Evolutionary conservation across 1,139 yeast species (phyloP).

Genomic region (Saccharomyces pastorianus): DNA sequence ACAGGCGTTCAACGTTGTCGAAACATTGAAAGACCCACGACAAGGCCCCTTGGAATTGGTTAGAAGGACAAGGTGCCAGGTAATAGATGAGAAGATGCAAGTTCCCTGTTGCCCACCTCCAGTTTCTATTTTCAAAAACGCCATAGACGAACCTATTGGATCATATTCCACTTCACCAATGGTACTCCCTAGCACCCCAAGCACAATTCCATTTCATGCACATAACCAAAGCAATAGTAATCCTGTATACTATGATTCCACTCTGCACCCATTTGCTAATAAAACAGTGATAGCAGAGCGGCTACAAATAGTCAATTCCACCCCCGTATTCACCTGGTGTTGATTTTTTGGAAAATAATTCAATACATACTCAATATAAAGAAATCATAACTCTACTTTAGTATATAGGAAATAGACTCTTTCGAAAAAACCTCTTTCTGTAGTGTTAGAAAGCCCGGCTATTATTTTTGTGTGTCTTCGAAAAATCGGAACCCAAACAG

Average conservation of each 20-base stretch:
- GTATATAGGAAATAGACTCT: not conserved
- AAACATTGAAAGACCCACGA: conserved; percentile 46
- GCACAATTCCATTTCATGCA: not conserved
- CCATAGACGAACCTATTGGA: conserved; percentile 30
- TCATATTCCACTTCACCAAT: conserved; percentile 4
- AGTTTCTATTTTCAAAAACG: conserved; percentile 25
- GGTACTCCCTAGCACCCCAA: conserved; percentile 5
- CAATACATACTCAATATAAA: not conserved
- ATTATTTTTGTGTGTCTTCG: not conserved
- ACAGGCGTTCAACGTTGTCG: conserved; percentile 71
- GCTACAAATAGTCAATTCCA: conserved; percentile 46
- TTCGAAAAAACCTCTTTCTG: not conserved
- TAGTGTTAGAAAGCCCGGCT: not conserved
- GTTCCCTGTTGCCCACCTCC: conserved; percentile 41
- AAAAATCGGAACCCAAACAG: not conserved
- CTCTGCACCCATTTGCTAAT: conserved; percentile 10
- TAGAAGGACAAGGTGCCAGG: conserved; percentile 47
- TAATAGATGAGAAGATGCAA: conserved; percentile 56
- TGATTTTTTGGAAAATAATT: conserved; percentile 19
- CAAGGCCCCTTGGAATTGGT: conserved; percentile 67
- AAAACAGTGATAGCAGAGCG: conserved; percentile 54
- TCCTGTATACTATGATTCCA: not conserved
- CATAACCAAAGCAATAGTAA: not conserved
- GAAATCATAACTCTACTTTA: not conserved
- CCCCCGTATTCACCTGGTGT: conserved; percentile 70